These are phyloP conservation scores for Phytopythium vexans DNA, from an alignment of 352 stramenopile genomes.

Conservation along the genomic window DNA sequence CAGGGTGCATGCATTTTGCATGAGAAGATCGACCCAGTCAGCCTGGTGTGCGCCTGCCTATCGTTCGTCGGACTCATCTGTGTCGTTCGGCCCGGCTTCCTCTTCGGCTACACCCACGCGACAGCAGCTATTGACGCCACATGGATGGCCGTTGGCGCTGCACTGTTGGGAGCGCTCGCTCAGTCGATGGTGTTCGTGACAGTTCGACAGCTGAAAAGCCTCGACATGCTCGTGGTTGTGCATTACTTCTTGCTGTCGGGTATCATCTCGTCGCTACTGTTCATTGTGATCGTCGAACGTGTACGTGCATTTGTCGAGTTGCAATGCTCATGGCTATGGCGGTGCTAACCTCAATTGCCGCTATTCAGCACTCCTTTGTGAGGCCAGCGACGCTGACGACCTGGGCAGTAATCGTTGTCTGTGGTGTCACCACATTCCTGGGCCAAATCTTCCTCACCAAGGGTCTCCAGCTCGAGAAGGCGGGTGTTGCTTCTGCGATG, in stretches of 20 bases:
- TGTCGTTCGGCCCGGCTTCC: constrained; percentile 38
- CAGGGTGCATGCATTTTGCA: constrained; percentile 35
- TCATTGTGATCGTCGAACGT: constrained; percentile 52
- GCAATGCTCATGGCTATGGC: no score
- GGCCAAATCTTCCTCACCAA: constrained; percentile 62
- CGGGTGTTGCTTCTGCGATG: constrained; percentile 62
- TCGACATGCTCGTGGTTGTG: constrained; percentile 61
- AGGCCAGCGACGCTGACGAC: constrained; percentile 30
- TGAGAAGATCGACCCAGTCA: constrained; percentile 41
- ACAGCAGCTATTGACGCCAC: constrained; percentile 39
- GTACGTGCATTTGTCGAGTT: constrained; percentile 13
- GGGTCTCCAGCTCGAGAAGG: constrained; percentile 71
- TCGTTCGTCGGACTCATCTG: constrained; percentile 44
- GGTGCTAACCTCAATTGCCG: background rate
- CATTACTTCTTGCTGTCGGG: constrained; percentile 83
- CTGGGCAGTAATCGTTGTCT: constrained; percentile 42
- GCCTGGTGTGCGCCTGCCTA: constrained; percentile 26
- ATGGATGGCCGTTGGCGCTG: constrained; percentile 47
- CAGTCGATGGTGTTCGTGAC: constrained; percentile 73
- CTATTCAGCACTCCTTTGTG: constrained; percentile 13
- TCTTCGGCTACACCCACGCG: constrained; percentile 45
- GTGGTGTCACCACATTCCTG: constrained; percentile 41
- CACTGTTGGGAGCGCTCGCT: constrained; percentile 47
- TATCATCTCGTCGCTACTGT: constrained; percentile 36
- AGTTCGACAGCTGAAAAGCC: constrained; percentile 55